Evolutionary conservation across 441 rosid species (phyloP).

Genomic region (Bocquillonia castaneifolia): DNA sequence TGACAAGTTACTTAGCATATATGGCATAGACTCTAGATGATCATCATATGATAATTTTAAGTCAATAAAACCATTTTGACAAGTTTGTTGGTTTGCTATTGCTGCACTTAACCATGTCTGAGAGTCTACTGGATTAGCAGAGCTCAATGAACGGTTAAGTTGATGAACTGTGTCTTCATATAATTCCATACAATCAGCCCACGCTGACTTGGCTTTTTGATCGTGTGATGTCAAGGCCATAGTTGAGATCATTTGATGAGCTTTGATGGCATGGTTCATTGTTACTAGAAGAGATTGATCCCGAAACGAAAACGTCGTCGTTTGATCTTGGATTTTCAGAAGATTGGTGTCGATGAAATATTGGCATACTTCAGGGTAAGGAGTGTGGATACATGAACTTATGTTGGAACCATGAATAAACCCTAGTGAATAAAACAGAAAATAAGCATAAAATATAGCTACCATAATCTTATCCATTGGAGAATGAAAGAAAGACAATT

Average conservation of each 20-base stretch:
- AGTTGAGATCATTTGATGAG: constrained; percentile 38
- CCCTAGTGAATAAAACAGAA: constrained; percentile 25
- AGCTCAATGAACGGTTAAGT: constrained; percentile 46
- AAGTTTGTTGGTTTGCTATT: constrained; percentile 66
- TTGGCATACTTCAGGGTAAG: constrained; percentile 50
- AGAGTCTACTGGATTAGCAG: constrained; percentile 44
- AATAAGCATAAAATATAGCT: constrained; percentile 12
- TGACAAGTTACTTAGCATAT: constrained; percentile 42
- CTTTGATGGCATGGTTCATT: constrained; percentile 44
- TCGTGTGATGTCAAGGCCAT: constrained; percentile 39
- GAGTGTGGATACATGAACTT: constrained; percentile 56
- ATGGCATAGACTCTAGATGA: constrained; percentile 35
- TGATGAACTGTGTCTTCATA: constrained; percentile 48
- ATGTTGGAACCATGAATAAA: constrained; percentile 27
- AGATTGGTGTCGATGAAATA: constrained; percentile 27
- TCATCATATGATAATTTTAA: constrained; percentile 33
- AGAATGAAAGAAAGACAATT: not conserved
- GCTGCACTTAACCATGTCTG: constrained; percentile 85
- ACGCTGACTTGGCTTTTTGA: constrained; percentile 46
- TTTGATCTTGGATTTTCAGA: constrained; percentile 25
- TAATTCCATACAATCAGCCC: constrained; percentile 63
- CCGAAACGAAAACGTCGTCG: constrained; percentile 32
- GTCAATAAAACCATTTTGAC: constrained; percentile 72
- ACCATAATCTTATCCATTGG: constrained; percentile 33
- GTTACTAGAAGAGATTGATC: constrained; percentile 43